Percentiles rank a stretch among this genome's conserved stretches.
These are phyloP conservation scores for Boletus rex-veris DNA, from an alignment of 768 basidiomycete species.

Conservation along the genomic window DNA sequence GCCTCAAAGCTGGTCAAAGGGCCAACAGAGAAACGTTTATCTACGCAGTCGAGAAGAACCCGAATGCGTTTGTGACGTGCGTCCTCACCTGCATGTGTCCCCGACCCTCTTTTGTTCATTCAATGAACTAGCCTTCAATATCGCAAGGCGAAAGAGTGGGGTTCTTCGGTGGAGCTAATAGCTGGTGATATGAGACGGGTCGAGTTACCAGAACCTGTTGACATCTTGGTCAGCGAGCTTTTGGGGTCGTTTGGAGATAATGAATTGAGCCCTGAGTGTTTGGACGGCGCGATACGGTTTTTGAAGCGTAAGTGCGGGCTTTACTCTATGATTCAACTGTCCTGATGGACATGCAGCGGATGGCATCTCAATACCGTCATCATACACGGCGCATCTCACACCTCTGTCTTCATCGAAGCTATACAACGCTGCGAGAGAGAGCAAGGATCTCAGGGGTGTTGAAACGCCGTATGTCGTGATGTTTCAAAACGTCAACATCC, in stretches of 20 bases:
- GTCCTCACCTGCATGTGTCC: constrained; percentile 32
- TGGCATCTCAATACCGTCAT: constrained; percentile 94
- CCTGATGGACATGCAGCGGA: constrained; percentile 50
- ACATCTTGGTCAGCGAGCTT: constrained; percentile 93
- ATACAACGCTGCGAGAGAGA: constrained; percentile 72
- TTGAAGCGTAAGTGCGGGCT: constrained; percentile 64
- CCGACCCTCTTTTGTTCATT: constrained; percentile 14
- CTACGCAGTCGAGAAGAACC: constrained; percentile 95
- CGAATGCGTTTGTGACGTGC: constrained; percentile 92
- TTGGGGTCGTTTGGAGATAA: constrained; percentile 98
- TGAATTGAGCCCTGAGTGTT: constrained; percentile 95
- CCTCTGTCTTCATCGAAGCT: constrained; percentile 94
- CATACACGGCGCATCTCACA: constrained; percentile 92
- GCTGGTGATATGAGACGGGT: constrained; percentile 93
- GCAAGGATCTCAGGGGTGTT: constrained; percentile 64
- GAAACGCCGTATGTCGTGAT: constrained; percentile 99
- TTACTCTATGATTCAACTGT: background rate
- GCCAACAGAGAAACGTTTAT: constrained; percentile 59
- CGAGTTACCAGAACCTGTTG: constrained; percentile 79
- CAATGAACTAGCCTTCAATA: constrained; percentile 67
- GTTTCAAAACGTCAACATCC: constrained; percentile 90
- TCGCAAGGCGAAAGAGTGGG: constrained; percentile 80
- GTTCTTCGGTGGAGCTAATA: constrained; percentile 70
- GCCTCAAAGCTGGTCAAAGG: constrained; percentile 71
- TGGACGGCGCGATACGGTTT: constrained; percentile 93